Conservation (phyloP, 805 yeast species). For the Kodamaea restingae region DNA sequence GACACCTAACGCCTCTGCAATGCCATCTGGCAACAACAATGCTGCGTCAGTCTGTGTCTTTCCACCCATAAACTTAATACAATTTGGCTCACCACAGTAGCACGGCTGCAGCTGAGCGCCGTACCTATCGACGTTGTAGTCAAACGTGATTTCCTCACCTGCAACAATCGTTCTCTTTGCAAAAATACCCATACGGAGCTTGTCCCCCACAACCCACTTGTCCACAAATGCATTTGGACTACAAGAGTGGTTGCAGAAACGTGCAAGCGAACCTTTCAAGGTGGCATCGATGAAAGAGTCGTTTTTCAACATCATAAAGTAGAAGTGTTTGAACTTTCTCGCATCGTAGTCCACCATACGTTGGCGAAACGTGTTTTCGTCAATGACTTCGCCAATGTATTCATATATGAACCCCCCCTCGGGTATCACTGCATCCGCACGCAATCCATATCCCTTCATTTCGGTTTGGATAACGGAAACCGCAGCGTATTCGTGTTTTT, state of each 20-base stretch:
- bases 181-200: constrained; percentile 90
- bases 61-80: constrained; percentile 93
- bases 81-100: constrained; percentile 88
- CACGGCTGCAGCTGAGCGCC: constrained; percentile 95
- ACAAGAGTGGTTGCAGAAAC: constrained; percentile 94
- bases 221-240: constrained; percentile 93
- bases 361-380: constrained; percentile 66
- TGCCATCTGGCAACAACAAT: constrained; percentile 72
- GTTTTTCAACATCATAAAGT: constrained; percentile 92
- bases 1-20: constrained; percentile 84
- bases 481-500: constrained; percentile 63
- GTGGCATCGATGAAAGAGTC: constrained; percentile 96
- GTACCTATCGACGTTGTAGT: constrained; percentile 91
- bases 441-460: constrained; percentile 83
- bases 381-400: constrained; percentile 91
- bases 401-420: constrained; percentile 79
- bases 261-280: constrained; percentile 76
- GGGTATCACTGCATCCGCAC: constrained; percentile 58
- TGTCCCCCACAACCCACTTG: constrained; percentile 94
- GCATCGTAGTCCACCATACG: constrained; percentile 74
- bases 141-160: constrained; percentile 91
- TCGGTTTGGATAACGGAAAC: constrained; percentile 84
- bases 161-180: constrained; percentile 64
- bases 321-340: constrained; percentile 72
- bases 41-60: constrained; percentile 95